These are phyloP conservation scores for Ustilago nuda DNA, from an alignment of 1,284 basidiomycete species.

Conservation along the genomic window DNA sequence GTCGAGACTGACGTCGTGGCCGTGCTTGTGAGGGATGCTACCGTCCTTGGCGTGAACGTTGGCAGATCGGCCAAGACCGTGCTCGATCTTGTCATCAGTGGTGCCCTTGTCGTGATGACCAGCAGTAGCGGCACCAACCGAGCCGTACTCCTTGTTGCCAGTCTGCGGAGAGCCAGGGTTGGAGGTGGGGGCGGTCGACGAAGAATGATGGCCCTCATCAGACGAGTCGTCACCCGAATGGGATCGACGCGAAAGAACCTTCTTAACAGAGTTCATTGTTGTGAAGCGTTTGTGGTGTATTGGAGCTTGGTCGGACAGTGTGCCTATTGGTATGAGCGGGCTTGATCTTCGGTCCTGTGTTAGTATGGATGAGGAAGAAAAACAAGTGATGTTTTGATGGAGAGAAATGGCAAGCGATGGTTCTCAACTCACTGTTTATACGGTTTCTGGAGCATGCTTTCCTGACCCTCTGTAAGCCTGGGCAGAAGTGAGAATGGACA, in stretches of 20 bases:
- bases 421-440: constrained; percentile 12
- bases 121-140: constrained; percentile 15
- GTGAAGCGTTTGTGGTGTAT: background rate
- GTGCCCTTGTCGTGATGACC: constrained; percentile 13
- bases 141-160: constrained; percentile 28
- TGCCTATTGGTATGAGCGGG: constrained; percentile 27
- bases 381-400: constrained; percentile 5
- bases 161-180: constrained; percentile 35
- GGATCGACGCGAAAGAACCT: constrained; percentile 45
- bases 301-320: constrained; percentile 2
- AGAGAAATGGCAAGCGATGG: background rate
- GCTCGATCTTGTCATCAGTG: constrained; percentile 38
- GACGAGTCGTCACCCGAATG: constrained; percentile 42
- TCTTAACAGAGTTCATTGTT: constrained; percentile 53
- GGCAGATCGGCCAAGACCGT: constrained; percentile 45
- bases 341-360: constrained; percentile 7
- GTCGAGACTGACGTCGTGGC: constrained; percentile 38
- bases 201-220: constrained; percentile 32
- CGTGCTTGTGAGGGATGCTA: constrained; percentile 42
- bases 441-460: constrained; percentile 12
- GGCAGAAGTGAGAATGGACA: background rate
- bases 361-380: constrained; percentile 12
- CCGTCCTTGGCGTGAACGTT: constrained; percentile 53
- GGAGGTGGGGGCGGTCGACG: constrained; percentile 43
- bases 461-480: background rate